phyloP scores from a whole-genome alignment of 1,139 yeast species.

The Kurtzmaniella quercitrusa region DNA sequence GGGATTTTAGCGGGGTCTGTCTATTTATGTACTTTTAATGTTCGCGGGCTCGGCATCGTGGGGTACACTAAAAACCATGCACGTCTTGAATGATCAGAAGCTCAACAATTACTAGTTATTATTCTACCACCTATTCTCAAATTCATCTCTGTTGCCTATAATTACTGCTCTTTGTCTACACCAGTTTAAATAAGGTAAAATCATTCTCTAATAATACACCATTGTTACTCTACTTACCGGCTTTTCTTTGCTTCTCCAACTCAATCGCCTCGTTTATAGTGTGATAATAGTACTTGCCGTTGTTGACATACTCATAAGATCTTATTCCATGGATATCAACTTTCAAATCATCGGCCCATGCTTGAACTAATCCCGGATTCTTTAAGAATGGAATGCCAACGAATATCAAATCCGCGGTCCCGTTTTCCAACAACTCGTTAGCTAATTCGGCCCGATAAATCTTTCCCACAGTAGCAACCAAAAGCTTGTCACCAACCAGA shows the following conservation, averaged over 20 bases:
- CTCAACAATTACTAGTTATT: no score
- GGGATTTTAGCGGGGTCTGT: no score
- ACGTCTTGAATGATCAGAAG: no score
- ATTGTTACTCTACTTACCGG: not conserved
- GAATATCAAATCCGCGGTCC: constrained; percentile 43
- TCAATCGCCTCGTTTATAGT: not conserved
- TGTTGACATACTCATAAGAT: not conserved
- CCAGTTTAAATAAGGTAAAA: no score
- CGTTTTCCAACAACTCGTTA: constrained; percentile 36
- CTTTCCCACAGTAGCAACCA: constrained; percentile 47
- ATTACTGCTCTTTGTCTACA: no score
- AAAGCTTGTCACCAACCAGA: constrained; percentile 36
- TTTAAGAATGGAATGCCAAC: constrained; percentile 44
- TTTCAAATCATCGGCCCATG: constrained; percentile 47
- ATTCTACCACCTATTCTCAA: no score
- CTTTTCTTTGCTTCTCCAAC: not conserved
- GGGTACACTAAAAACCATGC: no score
- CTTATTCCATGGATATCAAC: constrained; percentile 25
- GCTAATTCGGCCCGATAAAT: constrained; percentile 32
- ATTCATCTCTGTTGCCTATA: no score
- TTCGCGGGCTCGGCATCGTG: no score
- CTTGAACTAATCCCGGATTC: constrained; percentile 46
- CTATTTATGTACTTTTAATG: no score
- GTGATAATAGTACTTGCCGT: not conserved
- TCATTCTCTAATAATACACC: no score